Evolutionary conservation across 1,139 yeast species (phyloP).

Genomic region (Sugiyamaella neomexicana): DNA sequence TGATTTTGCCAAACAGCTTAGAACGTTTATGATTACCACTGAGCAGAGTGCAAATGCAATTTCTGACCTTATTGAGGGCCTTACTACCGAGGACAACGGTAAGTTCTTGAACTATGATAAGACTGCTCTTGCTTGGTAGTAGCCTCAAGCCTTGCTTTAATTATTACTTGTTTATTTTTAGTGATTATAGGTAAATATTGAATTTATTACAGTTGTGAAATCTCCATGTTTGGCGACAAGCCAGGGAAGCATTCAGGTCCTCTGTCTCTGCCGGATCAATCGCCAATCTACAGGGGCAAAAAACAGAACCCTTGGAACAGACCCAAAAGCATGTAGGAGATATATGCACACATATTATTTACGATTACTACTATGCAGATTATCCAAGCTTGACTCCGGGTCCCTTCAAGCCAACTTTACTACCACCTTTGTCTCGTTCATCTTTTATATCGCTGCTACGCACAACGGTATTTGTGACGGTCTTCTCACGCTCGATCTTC

Average conservation of each 20-base stretch:
- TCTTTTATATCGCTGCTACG: slow-evolving; percentile 47
- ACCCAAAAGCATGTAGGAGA: too few relatives aligned
- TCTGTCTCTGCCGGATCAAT: too few relatives aligned
- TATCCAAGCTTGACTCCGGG: slow-evolving; percentile 16
- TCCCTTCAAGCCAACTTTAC: slow-evolving; percentile 15
- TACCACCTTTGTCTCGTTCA: slow-evolving; percentile 34
- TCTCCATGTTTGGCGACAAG: too few relatives aligned
- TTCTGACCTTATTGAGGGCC: slow-evolving; percentile 7
- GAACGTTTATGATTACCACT: neutral
- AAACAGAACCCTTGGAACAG: too few relatives aligned
- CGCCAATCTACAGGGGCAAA: too few relatives aligned
- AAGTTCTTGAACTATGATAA: slow-evolving; percentile 14
- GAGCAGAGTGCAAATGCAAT: slow-evolving; percentile 1
- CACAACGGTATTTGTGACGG: slow-evolving; percentile 74
- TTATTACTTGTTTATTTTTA: too few relatives aligned
- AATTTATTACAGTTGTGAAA: too few relatives aligned
- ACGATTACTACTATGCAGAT: slow-evolving; percentile 9
- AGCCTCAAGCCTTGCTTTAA: too few relatives aligned
- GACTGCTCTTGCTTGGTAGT: slow-evolving; percentile 14
- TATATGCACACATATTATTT: slow-evolving; percentile 4
- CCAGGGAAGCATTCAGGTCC: too few relatives aligned
- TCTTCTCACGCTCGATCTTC: slow-evolving; percentile 62
- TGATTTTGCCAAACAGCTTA: neutral
- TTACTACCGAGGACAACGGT: slow-evolving; percentile 15
- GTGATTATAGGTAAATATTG: too few relatives aligned